These are phyloP conservation scores for Grigorovia yakushimaensis DNA, from an alignment of 805 yeast genomes.

Conservation along the genomic window DNA sequence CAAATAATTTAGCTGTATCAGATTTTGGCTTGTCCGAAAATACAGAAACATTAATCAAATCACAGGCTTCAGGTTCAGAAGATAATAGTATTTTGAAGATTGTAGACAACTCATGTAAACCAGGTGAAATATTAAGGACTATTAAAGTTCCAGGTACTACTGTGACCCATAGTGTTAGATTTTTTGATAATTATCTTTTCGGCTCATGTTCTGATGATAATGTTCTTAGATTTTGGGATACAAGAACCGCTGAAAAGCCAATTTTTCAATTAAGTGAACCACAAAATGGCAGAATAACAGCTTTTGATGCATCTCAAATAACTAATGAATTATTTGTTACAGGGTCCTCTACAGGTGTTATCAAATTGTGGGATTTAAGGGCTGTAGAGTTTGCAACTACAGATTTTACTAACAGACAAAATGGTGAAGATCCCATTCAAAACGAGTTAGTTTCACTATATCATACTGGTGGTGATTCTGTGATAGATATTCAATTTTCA, in stretches of 20 bases:
- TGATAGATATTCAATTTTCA: slow-evolving; percentile 25
- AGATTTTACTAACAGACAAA: slow-evolving; percentile 20
- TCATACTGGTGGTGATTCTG: slow-evolving; percentile 28
- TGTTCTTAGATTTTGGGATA: slow-evolving; percentile 26
- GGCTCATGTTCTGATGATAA: slow-evolving; percentile 28
- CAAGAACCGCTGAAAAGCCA: slow-evolving; percentile 21
- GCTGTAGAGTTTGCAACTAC: slow-evolving; percentile 19
- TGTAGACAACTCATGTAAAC: slow-evolving; percentile 25
- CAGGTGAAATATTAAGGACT: slow-evolving; percentile 23
- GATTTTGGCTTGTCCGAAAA: slow-evolving; percentile 25
- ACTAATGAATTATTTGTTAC: slow-evolving; percentile 24
- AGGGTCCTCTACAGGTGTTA: slow-evolving; percentile 25
- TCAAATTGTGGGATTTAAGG: slow-evolving; percentile 29
- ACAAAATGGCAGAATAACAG: slow-evolving; percentile 21
- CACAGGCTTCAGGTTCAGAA: slow-evolving; percentile 22
- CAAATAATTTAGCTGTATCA: slow-evolving; percentile 15
- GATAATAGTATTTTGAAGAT: slow-evolving; percentile 24
- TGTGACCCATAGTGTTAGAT: slow-evolving; percentile 24
- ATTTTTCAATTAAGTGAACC: slow-evolving; percentile 19
- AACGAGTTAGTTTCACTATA: slow-evolving; percentile 19
- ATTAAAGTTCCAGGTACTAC: slow-evolving; percentile 25
- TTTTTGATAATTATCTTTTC: slow-evolving; percentile 24
- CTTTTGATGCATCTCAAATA: slow-evolving; percentile 23
- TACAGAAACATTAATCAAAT: slow-evolving; percentile 22
- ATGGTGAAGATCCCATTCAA: slow-evolving; percentile 23